Conservation (phyloP, 2,329 filamentous ascomycete species). For the Beauveria australis region DNA sequence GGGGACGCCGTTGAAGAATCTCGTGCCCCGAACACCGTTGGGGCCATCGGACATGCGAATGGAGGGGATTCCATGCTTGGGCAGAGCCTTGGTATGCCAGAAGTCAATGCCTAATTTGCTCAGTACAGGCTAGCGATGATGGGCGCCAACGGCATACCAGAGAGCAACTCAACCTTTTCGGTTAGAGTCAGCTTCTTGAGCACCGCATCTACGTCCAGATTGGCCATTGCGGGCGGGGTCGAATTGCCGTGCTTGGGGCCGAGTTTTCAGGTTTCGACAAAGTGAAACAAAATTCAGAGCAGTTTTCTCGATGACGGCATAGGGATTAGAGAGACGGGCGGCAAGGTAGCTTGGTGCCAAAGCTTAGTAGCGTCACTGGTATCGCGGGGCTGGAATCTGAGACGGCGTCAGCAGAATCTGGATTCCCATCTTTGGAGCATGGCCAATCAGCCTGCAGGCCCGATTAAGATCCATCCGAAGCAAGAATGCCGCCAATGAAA, state of each 20-base stretch:
- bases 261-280: not conserved
- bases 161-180: conserved; percentile 46
- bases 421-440: not conserved
- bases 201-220: conserved; percentile 45
- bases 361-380: conserved; percentile 5
- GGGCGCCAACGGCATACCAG: conserved; percentile 27
- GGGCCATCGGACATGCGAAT: conserved; percentile 61
- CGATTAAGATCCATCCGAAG: not conserved
- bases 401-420: not conserved
- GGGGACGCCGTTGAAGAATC: conserved; percentile 56
- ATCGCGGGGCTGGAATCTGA: not conserved
- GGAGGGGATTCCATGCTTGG: conserved; percentile 53
- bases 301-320: not conserved
- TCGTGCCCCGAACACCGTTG: conserved; percentile 59
- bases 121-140: not conserved
- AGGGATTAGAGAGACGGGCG: not conserved
- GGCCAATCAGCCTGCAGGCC: not conserved
- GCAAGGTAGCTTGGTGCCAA: not conserved
- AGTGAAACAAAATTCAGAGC: not conserved
- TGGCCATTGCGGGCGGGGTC: conserved; percentile 30
- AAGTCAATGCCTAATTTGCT: conserved; percentile 49
- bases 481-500: not conserved
- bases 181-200: conserved; percentile 44
- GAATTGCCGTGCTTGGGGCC: not conserved
- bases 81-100: conserved; percentile 58